Percentiles rank a stretch among this genome's conserved stretches.
Evolutionary conservation across 202 grass and related monocot genomes (phyloP).

Genomic region (Zizania palustris): DNA sequence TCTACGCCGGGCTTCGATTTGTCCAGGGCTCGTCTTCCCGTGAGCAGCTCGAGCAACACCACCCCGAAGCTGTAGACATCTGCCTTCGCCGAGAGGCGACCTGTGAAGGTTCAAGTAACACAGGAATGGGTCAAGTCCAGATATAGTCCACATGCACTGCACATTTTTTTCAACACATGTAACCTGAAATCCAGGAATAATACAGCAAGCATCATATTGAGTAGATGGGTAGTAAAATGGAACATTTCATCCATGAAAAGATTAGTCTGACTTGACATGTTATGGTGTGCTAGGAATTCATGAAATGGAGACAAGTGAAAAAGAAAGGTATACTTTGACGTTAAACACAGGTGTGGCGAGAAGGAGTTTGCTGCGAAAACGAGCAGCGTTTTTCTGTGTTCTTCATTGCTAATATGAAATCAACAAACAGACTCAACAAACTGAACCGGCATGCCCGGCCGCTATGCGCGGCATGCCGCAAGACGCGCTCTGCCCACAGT

Average conservation of each 20-base stretch:
- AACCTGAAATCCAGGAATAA: conserved; percentile 13
- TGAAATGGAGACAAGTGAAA: conserved; percentile 25
- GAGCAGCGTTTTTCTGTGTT: too few relatives aligned
- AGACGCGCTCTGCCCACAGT: too few relatives aligned
- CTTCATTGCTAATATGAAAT: too few relatives aligned
- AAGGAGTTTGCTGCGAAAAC: too few relatives aligned
- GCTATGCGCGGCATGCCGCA: too few relatives aligned
- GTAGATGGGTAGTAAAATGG: conserved; percentile 14
- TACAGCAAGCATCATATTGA: not conserved
- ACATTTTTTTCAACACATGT: not conserved
- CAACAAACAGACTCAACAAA: too few relatives aligned
- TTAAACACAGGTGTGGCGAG: too few relatives aligned
- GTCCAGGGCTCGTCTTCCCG: conserved; percentile 75
- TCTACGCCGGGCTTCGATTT: conserved; percentile 65
- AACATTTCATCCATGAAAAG: conserved; percentile 16
- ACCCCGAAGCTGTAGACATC: conserved; percentile 98
- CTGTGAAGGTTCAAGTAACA: conserved; percentile 43
- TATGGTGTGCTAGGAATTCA: conserved; percentile 18
- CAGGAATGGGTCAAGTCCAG: conserved; percentile 21
- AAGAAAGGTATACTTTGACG: too few relatives aligned
- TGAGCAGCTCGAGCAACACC: conserved; percentile 83
- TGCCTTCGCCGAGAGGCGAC: conserved; percentile 87
- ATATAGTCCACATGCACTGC: not conserved
- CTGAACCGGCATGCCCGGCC: too few relatives aligned
- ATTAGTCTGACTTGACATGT: conserved; percentile 12